phyloP scores from a whole-genome alignment of 495 filamentous ascomycete species.

The Rusavskia elegans region DNA sequence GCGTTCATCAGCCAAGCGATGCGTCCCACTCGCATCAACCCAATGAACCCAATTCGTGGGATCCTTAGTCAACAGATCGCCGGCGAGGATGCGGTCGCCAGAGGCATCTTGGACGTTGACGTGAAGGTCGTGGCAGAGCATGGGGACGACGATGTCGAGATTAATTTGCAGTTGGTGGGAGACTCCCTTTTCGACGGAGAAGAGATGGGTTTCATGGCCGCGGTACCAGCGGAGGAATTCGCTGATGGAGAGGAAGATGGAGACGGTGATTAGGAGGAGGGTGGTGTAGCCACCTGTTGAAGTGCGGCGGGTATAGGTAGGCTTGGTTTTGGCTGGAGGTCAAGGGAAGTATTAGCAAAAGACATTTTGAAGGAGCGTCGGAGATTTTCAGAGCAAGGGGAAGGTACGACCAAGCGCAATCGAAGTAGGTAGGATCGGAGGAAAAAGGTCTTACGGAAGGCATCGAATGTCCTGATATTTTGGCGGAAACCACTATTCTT shows the following conservation, averaged over 20 bases:
- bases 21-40: conserved; percentile 56
- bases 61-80: conserved; percentile 54
- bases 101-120: conserved; percentile 96
- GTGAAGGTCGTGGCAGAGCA: conserved; percentile 77
- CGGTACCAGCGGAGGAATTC: conserved; percentile 72
- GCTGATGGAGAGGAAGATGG: conserved; percentile 51
- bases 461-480: conserved; percentile 76
- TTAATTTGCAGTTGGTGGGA: conserved; percentile 84
- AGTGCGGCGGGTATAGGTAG: conserved; percentile 72
- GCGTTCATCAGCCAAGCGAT: conserved; percentile 42
- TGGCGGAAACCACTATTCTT: conserved; percentile 39
- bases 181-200: conserved; percentile 86
- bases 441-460: conserved; percentile 60
- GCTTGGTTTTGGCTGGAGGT: conserved; percentile 73
- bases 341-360: neutral
- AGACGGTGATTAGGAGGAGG: conserved; percentile 59
- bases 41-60: conserved; percentile 66
- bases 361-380: neutral
- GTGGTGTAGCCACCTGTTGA: conserved; percentile 85
- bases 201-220: conserved; percentile 72
- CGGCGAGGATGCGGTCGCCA: conserved; percentile 80
- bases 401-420: neutral
- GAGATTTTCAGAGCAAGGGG: neutral
- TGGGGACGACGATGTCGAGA: conserved; percentile 80
- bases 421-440: too few relatives aligned